phyloP scores from a whole-genome alignment of 148 eudicot genomes.

The Dianthus caryophyllus region DNA sequence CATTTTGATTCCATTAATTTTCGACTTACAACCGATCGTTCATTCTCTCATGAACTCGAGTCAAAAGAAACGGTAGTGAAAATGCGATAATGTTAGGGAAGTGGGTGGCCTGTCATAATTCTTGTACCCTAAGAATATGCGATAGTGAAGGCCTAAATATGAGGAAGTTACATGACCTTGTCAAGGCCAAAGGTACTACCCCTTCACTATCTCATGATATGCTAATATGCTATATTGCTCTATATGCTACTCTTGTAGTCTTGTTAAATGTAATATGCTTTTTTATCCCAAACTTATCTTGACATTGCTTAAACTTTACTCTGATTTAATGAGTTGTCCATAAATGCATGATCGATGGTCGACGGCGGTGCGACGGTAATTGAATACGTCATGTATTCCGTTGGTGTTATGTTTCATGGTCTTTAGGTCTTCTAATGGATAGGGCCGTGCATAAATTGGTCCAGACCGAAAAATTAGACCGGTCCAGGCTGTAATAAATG shows the following conservation, averaged over 20 bases:
- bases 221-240: not conserved
- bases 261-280: not conserved
- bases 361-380: too few species aligned
- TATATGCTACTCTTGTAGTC: too few species aligned
- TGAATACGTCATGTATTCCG: too few species aligned
- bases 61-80: not conserved
- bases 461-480: too few species aligned
- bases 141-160: not conserved
- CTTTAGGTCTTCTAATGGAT: too few species aligned
- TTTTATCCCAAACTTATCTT: not conserved
- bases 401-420: too few species aligned
- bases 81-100: not conserved
- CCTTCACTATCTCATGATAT: not conserved
- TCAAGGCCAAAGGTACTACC: not conserved
- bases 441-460: too few species aligned
- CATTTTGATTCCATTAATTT: not conserved
- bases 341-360: not conserved
- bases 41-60: not conserved
- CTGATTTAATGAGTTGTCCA: not conserved
- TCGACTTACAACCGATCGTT: not conserved
- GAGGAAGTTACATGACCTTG: too few species aligned
- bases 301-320: not conserved
- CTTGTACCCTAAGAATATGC: not conserved
- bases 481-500: too few species aligned
- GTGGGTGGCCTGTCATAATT: slow-evolving; percentile 3